Conservation (phyloP, 306 rosid genomes). For the Corylus americana region DNA sequence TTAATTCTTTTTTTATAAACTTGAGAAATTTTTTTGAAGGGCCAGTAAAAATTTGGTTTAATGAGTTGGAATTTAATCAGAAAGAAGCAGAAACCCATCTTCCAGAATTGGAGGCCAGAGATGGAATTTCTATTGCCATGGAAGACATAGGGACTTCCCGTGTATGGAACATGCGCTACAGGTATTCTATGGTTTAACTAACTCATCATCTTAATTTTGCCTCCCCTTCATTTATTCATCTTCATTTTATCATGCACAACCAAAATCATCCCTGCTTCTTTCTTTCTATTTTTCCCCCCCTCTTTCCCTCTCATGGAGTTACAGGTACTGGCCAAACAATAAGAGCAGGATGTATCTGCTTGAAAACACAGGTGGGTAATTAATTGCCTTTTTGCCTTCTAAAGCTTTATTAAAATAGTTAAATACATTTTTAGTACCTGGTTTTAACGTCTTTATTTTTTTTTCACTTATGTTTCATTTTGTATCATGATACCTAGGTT, state of each 20-base stretch:
- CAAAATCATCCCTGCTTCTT: slow-evolving; percentile 24
- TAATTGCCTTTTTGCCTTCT: neutral
- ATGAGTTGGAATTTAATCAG: slow-evolving; percentile 36
- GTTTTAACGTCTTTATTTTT: no score
- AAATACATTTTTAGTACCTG: no score
- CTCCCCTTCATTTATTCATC: neutral
- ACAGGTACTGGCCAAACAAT: slow-evolving; percentile 99
- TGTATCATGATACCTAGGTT: no score
- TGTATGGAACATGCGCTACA: slow-evolving; percentile 97
- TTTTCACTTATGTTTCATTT: no score
- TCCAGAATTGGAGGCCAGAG: slow-evolving; percentile 92
- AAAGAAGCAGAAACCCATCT: slow-evolving; percentile 97
- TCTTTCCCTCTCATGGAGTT: slow-evolving; percentile 43
- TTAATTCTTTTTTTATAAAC: neutral
- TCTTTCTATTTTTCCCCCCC: neutral
- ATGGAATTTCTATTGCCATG: slow-evolving; percentile 87
- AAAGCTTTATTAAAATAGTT: neutral
- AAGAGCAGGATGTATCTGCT: slow-evolving; percentile 99
- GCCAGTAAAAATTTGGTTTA: neutral
- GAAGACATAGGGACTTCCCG: slow-evolving; percentile 94
- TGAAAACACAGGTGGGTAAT: slow-evolving; percentile 83
- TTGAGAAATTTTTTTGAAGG: neutral
- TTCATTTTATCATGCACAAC: neutral
- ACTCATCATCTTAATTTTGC: neutral
- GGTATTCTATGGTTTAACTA: slow-evolving; percentile 39